A percentile compares a stretch with the other conserved stretches of the same genome.
Conservation (phyloP, 2,329 filamentous ascomycete species). For the Harringtonia aguacate region DNA sequence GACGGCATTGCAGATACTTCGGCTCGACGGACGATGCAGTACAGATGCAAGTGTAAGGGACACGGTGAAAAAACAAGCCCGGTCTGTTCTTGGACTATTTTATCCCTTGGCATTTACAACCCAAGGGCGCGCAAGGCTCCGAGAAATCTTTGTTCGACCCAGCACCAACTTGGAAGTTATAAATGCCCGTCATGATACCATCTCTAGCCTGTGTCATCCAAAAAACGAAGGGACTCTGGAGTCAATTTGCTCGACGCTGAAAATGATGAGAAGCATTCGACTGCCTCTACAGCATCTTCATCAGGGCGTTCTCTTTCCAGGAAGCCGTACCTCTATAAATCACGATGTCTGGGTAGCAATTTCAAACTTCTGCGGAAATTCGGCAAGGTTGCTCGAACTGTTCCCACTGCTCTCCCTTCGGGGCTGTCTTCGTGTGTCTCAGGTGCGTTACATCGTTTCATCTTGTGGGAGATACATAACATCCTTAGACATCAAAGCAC, state of each 20-base stretch:
- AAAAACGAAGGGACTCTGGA: conserved; percentile 52
- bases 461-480: not conserved
- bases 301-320: conserved; percentile 59
- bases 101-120: conserved; percentile 62
- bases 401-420: too few relatives aligned
- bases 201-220: conserved; percentile 53
- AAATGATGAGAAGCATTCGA: conserved; percentile 66
- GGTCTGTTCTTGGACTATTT: conserved; percentile 79
- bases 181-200: conserved; percentile 57
- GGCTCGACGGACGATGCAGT: conserved; percentile 73
- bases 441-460: conserved; percentile 56
- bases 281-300: conserved; percentile 57
- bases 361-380: conserved; percentile 57
- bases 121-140: conserved; percentile 64
- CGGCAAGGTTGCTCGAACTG: too few relatives aligned
- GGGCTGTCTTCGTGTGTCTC: too few relatives aligned
- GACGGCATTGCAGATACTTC: conserved; percentile 72
- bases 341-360: conserved; percentile 66
- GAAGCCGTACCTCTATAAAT: conserved; percentile 40
- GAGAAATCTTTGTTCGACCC: conserved; percentile 74
- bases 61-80: conserved; percentile 51
- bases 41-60: conserved; percentile 52
- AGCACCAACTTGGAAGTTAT: conserved; percentile 60
- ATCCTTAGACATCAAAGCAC: too few relatives aligned
- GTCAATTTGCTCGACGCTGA: conserved; percentile 49